These are phyloP conservation scores for Myrica gale DNA, from an alignment of 306 rosid species.

Conservation along the genomic window DNA sequence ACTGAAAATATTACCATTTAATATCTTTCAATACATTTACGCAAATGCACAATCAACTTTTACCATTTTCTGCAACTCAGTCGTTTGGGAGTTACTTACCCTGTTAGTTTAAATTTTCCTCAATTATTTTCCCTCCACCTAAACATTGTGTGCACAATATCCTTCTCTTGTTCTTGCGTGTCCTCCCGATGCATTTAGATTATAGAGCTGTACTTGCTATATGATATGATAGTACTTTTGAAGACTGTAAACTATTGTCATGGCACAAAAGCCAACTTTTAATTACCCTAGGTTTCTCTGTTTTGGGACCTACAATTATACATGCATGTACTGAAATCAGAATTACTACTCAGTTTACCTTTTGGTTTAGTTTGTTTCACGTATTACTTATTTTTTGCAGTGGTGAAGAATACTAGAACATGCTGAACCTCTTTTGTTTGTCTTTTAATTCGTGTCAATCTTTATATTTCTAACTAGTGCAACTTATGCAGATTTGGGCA, in stretches of 20 bases:
- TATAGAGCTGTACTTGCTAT: too few species aligned
- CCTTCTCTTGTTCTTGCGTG: not conserved
- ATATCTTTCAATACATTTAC: not conserved
- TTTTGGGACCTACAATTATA: not conserved
- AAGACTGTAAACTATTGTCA: not conserved
- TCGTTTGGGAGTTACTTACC: not conserved
- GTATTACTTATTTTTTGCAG: not conserved
- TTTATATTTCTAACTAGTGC: constrained; percentile 21
- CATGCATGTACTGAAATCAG: not conserved
- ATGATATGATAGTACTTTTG: not conserved
- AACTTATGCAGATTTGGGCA: constrained; percentile 72
- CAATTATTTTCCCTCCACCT: not conserved
- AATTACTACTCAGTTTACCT: not conserved
- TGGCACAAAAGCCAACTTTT: not conserved
- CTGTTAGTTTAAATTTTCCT: not conserved
- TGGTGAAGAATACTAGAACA: not conserved
- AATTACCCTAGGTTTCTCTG: not conserved
- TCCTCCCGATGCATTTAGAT: too few species aligned
- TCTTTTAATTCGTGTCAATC: not conserved
- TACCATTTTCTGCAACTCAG: not conserved
- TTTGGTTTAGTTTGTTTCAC: constrained; percentile 3
- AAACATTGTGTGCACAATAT: not conserved
- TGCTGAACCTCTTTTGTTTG: not conserved
- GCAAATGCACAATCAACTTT: not conserved
- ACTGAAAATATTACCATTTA: constrained; percentile 8